Percentiles rank a stretch among this genome's conserved stretches.
phyloP scores from a whole-genome alignment of 2,329 filamentous ascomycete species.

The Didymella lethalis region DNA sequence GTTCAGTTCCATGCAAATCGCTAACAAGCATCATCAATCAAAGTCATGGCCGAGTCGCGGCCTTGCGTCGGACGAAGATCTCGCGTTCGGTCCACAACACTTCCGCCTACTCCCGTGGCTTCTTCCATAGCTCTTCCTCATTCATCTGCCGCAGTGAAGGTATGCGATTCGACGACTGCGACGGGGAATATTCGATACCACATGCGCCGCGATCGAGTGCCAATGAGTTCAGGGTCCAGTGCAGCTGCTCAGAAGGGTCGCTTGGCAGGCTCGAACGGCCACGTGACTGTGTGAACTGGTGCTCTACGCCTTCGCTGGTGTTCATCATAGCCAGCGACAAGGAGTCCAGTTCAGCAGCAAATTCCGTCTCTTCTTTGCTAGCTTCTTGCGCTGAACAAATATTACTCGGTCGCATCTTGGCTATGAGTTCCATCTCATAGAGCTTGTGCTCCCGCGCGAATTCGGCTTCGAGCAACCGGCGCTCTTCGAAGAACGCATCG shows the following conservation, averaged over 20 bases:
- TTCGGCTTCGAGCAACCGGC: slow-evolving; percentile 38
- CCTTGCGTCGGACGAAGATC: background rate
- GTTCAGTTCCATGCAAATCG: slow-evolving; percentile 18
- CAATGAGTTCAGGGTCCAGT: slow-evolving; percentile 46
- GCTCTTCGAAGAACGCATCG: slow-evolving; percentile 43
- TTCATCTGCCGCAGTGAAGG: slow-evolving; percentile 23
- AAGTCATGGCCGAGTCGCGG: background rate
- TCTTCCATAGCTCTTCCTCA: slow-evolving; percentile 39
- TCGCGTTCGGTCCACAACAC: background rate
- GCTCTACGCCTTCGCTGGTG: slow-evolving; percentile 28
- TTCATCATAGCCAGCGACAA: slow-evolving; percentile 42
- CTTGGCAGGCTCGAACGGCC: slow-evolving; percentile 37
- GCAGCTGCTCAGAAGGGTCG: slow-evolving; percentile 47
- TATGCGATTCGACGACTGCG: slow-evolving; percentile 22
- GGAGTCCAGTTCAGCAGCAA: slow-evolving; percentile 44
- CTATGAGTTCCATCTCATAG: slow-evolving; percentile 39
- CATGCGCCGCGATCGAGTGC: slow-evolving; percentile 45
- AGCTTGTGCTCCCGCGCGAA: slow-evolving; percentile 36
- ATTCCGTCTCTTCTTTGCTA: slow-evolving; percentile 42
- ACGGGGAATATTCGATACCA: slow-evolving; percentile 41
- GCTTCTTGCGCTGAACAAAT: slow-evolving; percentile 41
- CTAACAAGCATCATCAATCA: slow-evolving; percentile 14
- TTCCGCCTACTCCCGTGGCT: slow-evolving; percentile 26
- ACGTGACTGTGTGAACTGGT: slow-evolving; percentile 25
- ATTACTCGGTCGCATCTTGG: slow-evolving; percentile 40